Conservation (phyloP, 306 rosid species). For the Dicorynia guianensis region DNA sequence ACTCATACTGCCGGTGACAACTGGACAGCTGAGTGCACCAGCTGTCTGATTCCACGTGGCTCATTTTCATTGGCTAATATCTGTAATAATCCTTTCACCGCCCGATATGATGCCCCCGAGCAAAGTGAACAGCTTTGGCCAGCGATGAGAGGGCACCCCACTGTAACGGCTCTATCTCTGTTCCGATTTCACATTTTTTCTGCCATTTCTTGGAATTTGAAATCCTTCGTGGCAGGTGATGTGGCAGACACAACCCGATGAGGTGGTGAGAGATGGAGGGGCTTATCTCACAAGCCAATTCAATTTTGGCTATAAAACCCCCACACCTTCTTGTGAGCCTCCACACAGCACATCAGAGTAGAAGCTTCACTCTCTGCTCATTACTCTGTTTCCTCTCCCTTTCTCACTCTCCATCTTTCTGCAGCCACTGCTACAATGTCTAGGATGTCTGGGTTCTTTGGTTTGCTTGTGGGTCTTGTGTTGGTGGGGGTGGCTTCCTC, state of each 20-base stretch:
- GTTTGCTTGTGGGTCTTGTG: constrained; percentile 49
- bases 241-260: constrained; percentile 44
- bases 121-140: constrained; percentile 47
- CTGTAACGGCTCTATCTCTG: constrained; percentile 50
- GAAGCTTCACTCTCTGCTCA: constrained; percentile 36
- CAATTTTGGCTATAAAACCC: constrained; percentile 65
- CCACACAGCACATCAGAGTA: constrained; percentile 27
- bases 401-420: neutral
- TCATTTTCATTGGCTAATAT: neutral
- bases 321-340: neutral
- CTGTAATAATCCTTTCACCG: neutral
- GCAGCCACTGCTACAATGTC: neutral
- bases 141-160: constrained; percentile 40
- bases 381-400: neutral
- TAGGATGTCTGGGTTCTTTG: constrained; percentile 35
- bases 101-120: too few relatives aligned
- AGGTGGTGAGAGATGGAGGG: constrained; percentile 43
- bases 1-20: constrained; percentile 45
- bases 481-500: constrained; percentile 52
- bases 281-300: constrained; percentile 58
- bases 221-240: constrained; percentile 57
- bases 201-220: constrained; percentile 37
- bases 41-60: constrained; percentile 38
- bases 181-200: neutral
- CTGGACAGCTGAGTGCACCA: constrained; percentile 53